Percentiles rank a stretch among this genome's conserved stretches.
Conservation (phyloP, 305 asterid species). For the Fraxinus sp. region DNA sequence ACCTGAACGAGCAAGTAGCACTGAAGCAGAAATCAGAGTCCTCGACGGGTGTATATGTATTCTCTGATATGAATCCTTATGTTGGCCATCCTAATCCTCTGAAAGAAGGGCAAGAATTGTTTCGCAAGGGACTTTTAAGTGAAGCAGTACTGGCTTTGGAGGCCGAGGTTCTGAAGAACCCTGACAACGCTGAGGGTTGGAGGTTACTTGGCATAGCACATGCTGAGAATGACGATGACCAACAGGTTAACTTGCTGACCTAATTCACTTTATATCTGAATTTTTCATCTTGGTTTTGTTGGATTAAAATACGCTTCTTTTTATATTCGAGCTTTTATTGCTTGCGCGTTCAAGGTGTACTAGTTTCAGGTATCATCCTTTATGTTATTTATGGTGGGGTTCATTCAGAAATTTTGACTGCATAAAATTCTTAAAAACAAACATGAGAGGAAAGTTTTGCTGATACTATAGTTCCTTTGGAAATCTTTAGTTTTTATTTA, state of each 20-base stretch:
- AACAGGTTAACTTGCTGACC: slow-evolving; percentile 60
- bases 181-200: slow-evolving; percentile 99
- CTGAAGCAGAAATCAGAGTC: slow-evolving; percentile 4
- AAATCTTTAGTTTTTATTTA: not conserved
- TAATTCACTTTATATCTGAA: not conserved
- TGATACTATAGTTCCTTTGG: slow-evolving; percentile 7
- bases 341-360: slow-evolving; percentile 5
- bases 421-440: slow-evolving; percentile 3
- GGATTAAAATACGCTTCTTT: not conserved
- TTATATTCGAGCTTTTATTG: slow-evolving; percentile 8
- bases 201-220: slow-evolving; percentile 96
- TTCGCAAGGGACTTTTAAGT: slow-evolving; percentile 97
- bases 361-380: not conserved
- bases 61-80: slow-evolving; percentile 94
- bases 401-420: slow-evolving; percentile 11
- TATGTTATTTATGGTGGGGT: slow-evolving; percentile 2
- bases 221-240: slow-evolving; percentile 99
- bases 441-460: slow-evolving; percentile 2
- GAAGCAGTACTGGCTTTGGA: slow-evolving; percentile 99
- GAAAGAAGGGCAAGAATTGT: slow-evolving; percentile 97
- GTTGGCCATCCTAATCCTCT: slow-evolving; percentile 98
- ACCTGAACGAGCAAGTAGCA: slow-evolving; percentile 11
- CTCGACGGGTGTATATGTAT: slow-evolving; percentile 63
- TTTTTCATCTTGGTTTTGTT: slow-evolving; percentile 14
- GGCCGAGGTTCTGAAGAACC: slow-evolving; percentile 98